phyloP scores from a whole-genome alignment of 2,329 filamentous ascomycete species.

The Clarireedia homoeocarpa region DNA sequence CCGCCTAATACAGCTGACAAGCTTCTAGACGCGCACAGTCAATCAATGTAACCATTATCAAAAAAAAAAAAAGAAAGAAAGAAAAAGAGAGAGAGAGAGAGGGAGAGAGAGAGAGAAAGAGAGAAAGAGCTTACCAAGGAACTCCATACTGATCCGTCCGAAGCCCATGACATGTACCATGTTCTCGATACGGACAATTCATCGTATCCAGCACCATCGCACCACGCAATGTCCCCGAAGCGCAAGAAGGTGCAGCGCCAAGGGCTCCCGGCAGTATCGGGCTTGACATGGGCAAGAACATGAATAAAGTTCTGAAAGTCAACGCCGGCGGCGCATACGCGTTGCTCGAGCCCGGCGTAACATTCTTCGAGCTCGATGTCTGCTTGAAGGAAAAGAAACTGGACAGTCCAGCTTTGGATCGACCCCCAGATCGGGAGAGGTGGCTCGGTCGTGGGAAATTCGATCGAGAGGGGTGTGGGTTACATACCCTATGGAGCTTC shows the following conservation, averaged over 20 bases:
- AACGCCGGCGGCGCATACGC: conserved; percentile 41
- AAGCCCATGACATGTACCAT: conserved; percentile 32
- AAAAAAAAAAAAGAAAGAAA: background rate
- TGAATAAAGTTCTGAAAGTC: conserved; percentile 46
- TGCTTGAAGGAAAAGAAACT: conserved; percentile 38
- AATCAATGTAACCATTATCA: conserved; percentile 3
- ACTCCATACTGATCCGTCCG: conserved; percentile 10
- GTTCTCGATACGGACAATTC: conserved; percentile 36
- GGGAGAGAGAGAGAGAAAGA: too few species aligned
- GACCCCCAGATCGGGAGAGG: conserved; percentile 33
- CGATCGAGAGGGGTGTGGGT: conserved; percentile 38
- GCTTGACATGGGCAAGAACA: conserved; percentile 43
- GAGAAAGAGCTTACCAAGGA: conserved; percentile 11
- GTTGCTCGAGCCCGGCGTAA: conserved; percentile 48
- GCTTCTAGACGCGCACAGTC: too few species aligned
- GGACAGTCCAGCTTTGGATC: conserved; percentile 34
- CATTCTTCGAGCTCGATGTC: conserved; percentile 44
- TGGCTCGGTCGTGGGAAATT: conserved; percentile 40
- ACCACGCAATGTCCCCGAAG: conserved; percentile 33
- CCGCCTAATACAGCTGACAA: too few species aligned
- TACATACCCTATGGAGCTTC: conserved; percentile 39
- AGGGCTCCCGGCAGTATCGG: conserved; percentile 43
- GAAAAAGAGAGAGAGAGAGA: too few species aligned
- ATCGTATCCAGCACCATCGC: conserved; percentile 13
- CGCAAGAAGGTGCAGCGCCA: conserved; percentile 44